Evolutionary conservation across 2,329 filamentous ascomycete genomes (phyloP), one percentile per base, ranked within the genome.

Genomic region (Colletotrichum filicis): DNA sequence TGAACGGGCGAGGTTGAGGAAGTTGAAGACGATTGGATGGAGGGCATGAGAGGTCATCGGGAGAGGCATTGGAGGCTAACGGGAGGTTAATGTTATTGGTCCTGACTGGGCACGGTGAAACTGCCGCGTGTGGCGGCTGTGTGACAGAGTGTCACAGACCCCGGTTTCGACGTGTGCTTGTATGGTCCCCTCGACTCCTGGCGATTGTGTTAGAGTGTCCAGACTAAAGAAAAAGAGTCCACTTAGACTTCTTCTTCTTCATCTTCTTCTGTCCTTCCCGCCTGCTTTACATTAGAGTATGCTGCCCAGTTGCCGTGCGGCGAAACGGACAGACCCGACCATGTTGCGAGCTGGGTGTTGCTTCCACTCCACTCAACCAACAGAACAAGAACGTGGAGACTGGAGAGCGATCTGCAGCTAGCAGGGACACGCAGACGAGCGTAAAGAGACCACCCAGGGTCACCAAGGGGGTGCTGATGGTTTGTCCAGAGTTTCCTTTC

Each of bases 61-160:
- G 42, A 49, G 42, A 49, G 42, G 42, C 42, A 49, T 22, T 49
- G 42, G 19, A 49, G 42, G 42, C 42, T 22, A 49, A n/a, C 32
- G 19, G 11, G 35, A 58, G 32, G 42, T 65, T 59, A 46, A 49
- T n/a, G 24, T 49, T 32, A 24, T n/a, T 24, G 22, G 30, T 28
- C 58, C 71, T 4, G 57, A 57, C 37, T 26, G 71, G 52, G 28
- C 55, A 37, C 53, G 46, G 28, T 74, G 74, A 75, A 75, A 75
- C 74, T 72, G 71, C 56, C 55, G 63, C 68, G 64, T 66, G 63
- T 65, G 73, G 66, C 66, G 74, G 68, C 59, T 59, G 74, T 75
- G 71, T 74, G 74, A 75, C 66, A 74, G 46, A 64, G 22, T 74
- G 74, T 74, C 74, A 66, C 74, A 75, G 74, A 66, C 71, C 71